Percentiles rank a stretch among this genome's conserved stretches.
Evolutionary conservation across 2,329 filamentous ascomycete genomes (phyloP).

Genomic region (Fusarium keratoplasticum): DNA sequence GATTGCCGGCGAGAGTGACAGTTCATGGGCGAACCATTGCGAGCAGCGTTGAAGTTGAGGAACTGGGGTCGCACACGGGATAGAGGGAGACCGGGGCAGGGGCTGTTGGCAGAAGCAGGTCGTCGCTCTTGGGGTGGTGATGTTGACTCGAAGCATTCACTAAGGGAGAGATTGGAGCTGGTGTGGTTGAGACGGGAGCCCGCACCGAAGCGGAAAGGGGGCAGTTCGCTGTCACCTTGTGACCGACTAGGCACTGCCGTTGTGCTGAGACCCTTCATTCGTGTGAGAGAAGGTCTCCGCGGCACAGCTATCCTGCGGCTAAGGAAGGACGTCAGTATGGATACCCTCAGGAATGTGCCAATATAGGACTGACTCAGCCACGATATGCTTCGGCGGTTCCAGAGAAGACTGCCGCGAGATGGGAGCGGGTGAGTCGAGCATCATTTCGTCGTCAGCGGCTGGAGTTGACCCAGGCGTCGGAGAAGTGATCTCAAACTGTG

Average conservation of each 20-base stretch:
- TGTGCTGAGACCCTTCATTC: conserved; percentile 80
- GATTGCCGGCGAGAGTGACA: conserved; percentile 78
- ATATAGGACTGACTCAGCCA: conserved; percentile 63
- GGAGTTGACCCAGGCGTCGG: conserved; percentile 72
- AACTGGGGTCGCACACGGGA: conserved; percentile 75
- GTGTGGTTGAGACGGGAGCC: conserved; percentile 45
- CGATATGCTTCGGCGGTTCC: conserved; percentile 61
- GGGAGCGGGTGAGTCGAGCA: conserved; percentile 68
- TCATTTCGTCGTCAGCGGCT: conserved; percentile 59
- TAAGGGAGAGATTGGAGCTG: conserved; percentile 69
- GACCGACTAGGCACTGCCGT: conserved; percentile 71
- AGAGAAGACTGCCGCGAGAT: conserved; percentile 59
- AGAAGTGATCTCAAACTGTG: conserved; percentile 75
- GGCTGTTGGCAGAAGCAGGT: conserved; percentile 70
- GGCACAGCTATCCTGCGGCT: conserved; percentile 76
- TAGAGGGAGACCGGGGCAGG: conserved; percentile 64
- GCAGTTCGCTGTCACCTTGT: conserved; percentile 72
- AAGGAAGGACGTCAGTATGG: conserved; percentile 41
- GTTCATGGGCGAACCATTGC: conserved; percentile 80
- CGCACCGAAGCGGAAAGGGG: conserved; percentile 79
- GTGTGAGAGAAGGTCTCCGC: conserved; percentile 78
- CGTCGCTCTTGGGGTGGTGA: conserved; percentile 80
- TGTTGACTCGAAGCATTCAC: conserved; percentile 80
- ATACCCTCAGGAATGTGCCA: conserved; percentile 26
- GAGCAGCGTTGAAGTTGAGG: conserved; percentile 64